Conservation (phyloP, 495 filamentous ascomycete genomes). For the Umbilicaria muhlenbergii region DNA sequence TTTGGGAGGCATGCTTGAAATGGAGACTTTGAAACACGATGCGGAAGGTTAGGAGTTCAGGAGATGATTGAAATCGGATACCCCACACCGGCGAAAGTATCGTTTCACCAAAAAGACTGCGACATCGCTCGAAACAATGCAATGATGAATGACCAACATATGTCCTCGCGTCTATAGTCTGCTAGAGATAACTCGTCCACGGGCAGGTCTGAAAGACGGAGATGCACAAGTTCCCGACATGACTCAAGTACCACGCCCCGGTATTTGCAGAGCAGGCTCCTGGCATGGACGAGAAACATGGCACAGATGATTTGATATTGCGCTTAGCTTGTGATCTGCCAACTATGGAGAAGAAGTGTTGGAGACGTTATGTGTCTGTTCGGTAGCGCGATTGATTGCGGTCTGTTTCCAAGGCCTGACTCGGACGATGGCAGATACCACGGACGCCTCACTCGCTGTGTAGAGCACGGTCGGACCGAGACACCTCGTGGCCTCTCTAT, state of each 20-base stretch:
- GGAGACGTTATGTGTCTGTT: slow-evolving; percentile 29
- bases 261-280: slow-evolving; percentile 3
- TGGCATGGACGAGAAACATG: neutral
- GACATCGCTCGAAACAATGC: too few species aligned
- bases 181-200: slow-evolving; percentile 18
- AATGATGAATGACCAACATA: neutral
- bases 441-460: neutral
- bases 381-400: slow-evolving; percentile 22
- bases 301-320: slow-evolving; percentile 19
- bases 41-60: too few species aligned
- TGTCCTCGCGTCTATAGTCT: slow-evolving; percentile 30
- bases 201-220: slow-evolving; percentile 30
- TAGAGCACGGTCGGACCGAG: neutral
- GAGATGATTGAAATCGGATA: too few species aligned
- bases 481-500: neutral
- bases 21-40: too few species aligned
- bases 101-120: too few species aligned
- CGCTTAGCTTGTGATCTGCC: slow-evolving; percentile 33
- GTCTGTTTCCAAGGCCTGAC: neutral
- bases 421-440: neutral
- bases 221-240: slow-evolving; percentile 4
- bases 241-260: slow-evolving; percentile 8
- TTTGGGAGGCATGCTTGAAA: too few species aligned
- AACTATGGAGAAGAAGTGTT: slow-evolving; percentile 21
- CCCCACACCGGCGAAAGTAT: too few species aligned